Evolutionary conservation across 1,284 basidiomycete species (phyloP), one percentile per base, ranked within the genome.

Genomic region (Lentinus polychrous): DNA sequence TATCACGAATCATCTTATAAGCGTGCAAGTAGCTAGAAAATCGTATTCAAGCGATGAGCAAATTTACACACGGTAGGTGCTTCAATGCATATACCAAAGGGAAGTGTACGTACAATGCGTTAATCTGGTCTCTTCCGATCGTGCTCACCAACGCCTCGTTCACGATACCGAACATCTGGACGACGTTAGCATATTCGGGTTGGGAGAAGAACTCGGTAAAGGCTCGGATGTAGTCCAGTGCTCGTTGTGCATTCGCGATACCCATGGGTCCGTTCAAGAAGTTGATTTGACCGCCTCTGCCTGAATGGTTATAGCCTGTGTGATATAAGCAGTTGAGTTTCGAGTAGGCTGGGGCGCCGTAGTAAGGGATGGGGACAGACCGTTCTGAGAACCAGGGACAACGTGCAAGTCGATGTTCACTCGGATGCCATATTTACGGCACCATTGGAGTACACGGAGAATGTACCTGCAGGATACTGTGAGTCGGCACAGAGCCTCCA

Each of bases 361-460:
- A 43, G 24, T 33, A 3, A 38, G 12, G 32, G 11, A 46, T 10
- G 15, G 7, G 20, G 8, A 58, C 67, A 23, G 43, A 75, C 78
- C 85, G 63, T 88, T 89, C 65, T 88, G 84, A 47, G 79, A 83
- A 15, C 86, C 80, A 3, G 91, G 91, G 12, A 85, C 72, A 3
- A 87, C 82, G 65, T 93, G 91, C 43, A 94, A 63, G 67, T 95
- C 93, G 42, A 95, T 68, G 57, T 91, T 85, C 52, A 94, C 78
- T 27, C 93, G 76, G 3, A 95, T 57, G 12, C 93, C 92, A 63
- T 96, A 95, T 68, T 94, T 94, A 52, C 91, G 77, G 37, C 84
- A 84, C 92, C 91, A 95, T 17, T 74, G 71, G 43, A 94, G 62
- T 3, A 85, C 72, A 49, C 83, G 84, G 44, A 91, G 69, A 53